A percentile compares a stretch with the other conserved stretches of the same genome.
Conservation (phyloP, 257 asterid species). For the Agastache rugosa region DNA sequence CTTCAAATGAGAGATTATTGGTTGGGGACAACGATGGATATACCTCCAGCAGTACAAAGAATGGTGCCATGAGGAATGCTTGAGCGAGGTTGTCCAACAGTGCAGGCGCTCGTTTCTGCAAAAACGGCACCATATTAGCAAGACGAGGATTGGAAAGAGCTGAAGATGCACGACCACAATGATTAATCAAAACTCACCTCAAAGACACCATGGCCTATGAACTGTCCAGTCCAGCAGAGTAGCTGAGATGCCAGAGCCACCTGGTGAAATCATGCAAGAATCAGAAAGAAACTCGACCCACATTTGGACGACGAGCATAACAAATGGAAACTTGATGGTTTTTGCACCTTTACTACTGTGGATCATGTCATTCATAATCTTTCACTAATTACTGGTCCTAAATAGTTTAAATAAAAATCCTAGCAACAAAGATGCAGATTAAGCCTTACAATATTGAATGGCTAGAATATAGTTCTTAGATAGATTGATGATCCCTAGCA, state of each 20-base stretch:
- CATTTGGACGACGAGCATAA: not conserved
- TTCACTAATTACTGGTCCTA: too few species aligned
- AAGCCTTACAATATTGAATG: too few species aligned
- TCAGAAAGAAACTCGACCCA: slow-evolving; percentile 16
- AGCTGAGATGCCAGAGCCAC: slow-evolving; percentile 81
- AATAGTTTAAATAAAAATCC: too few species aligned
- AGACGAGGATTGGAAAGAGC: not conserved
- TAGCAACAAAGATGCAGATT: too few species aligned
- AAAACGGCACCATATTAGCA: slow-evolving; percentile 15
- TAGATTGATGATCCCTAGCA: too few species aligned
- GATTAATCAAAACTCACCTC: slow-evolving; percentile 59
- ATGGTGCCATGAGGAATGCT: slow-evolving; percentile 97
- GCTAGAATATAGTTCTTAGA: too few species aligned
- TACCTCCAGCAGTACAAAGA: slow-evolving; percentile 93
- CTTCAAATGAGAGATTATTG: not conserved
- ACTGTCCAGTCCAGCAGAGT: slow-evolving; percentile 95
- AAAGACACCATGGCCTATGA: slow-evolving; percentile 90
- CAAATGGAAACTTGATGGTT: not conserved
- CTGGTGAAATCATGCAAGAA: slow-evolving; percentile 47
- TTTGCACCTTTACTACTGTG: not conserved
- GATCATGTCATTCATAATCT: too few species aligned
- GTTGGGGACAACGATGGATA: not conserved
- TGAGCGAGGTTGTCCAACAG: slow-evolving; percentile 89
- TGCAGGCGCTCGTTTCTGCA: slow-evolving; percentile 99
- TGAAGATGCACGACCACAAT: not conserved